Evolutionary conservation across 225 moss, liverwort and hornwort species (phyloP).

Genomic region (Rhytidiadelphus loreus): DNA sequence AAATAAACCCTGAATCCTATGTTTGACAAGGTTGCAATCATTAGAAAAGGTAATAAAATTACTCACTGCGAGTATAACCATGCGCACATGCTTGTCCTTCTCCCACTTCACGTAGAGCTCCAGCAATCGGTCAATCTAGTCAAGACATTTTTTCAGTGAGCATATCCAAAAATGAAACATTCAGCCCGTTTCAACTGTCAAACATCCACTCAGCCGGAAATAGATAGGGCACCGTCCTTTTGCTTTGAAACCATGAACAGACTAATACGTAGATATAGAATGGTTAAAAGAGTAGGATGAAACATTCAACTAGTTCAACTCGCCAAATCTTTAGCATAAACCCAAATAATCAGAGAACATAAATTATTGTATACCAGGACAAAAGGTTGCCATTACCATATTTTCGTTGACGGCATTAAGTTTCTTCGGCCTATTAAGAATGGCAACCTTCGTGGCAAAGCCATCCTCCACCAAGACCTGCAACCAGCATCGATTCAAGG

Average conservation of each 20-base stretch:
- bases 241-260: not conserved
- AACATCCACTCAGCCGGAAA: not conserved
- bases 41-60: not conserved
- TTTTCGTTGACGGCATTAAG: constrained; percentile 57
- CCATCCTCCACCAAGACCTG: constrained; percentile 87
- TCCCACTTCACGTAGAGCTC: constrained; percentile 89
- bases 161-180: not conserved
- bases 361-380: not conserved
- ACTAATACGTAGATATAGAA: not conserved
- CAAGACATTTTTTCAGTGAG: not conserved
- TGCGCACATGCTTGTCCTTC: constrained; percentile 79
- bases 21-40: not conserved
- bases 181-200: not conserved
- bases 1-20: not conserved
- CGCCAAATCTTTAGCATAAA: not conserved
- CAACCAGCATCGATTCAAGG: not conserved
- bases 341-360: not conserved
- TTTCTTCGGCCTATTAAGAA: constrained; percentile 84
- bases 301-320: not conserved
- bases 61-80: constrained; percentile 87
- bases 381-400: constrained; percentile 36
- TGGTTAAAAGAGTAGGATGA: not conserved
- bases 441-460: constrained; percentile 69
- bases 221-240: not conserved
- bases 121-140: constrained; percentile 49